Conservation (phyloP, 352 stramenopile species). For the Plasmopara viticola region DNA sequence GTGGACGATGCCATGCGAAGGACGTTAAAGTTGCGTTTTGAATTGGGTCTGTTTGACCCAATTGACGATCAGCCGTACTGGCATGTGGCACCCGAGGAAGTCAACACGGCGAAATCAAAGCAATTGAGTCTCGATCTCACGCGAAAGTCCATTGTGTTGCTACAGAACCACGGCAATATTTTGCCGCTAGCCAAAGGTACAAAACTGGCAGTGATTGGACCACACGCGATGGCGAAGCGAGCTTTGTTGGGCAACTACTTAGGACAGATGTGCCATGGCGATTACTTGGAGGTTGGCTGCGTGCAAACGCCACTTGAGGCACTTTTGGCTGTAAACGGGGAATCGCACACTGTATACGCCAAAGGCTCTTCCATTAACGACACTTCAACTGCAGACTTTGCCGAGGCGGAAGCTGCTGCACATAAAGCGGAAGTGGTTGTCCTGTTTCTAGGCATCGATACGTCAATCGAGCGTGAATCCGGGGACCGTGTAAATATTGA, state of each 20-base stretch:
- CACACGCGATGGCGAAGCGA: slow-evolving; percentile 52
- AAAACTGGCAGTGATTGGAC: slow-evolving; percentile 75
- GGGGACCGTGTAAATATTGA: slow-evolving; percentile 70
- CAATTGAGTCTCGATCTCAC: slow-evolving; percentile 65
- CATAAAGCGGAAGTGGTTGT: slow-evolving; percentile 49
- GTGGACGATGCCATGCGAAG: slow-evolving; percentile 53
- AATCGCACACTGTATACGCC: slow-evolving; percentile 30
- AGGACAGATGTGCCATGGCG: slow-evolving; percentile 75
- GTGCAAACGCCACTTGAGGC: slow-evolving; percentile 68
- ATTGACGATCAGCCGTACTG: slow-evolving; percentile 80
- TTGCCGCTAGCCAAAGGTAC: slow-evolving; percentile 58
- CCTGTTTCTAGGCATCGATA: slow-evolving; percentile 81
- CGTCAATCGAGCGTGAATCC: slow-evolving; percentile 66
- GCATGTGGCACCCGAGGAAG: slow-evolving; percentile 54
- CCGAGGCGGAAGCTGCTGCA: slow-evolving; percentile 34
- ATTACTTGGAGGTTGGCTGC: slow-evolving; percentile 58
- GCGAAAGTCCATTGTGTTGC: slow-evolving; percentile 88
- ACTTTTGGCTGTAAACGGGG: slow-evolving; percentile 38
- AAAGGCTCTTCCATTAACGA: slow-evolving; percentile 56
- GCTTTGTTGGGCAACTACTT: slow-evolving; percentile 84
- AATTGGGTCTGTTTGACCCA: slow-evolving; percentile 89
- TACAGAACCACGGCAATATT: slow-evolving; percentile 83
- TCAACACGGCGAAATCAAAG: slow-evolving; percentile 63
- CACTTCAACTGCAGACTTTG: slow-evolving; percentile 51
- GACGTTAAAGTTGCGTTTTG: slow-evolving; percentile 84